Evolutionary conservation across 352 stramenopile species (phyloP).

Genomic region (Thraustochytrium striatum): DNA sequence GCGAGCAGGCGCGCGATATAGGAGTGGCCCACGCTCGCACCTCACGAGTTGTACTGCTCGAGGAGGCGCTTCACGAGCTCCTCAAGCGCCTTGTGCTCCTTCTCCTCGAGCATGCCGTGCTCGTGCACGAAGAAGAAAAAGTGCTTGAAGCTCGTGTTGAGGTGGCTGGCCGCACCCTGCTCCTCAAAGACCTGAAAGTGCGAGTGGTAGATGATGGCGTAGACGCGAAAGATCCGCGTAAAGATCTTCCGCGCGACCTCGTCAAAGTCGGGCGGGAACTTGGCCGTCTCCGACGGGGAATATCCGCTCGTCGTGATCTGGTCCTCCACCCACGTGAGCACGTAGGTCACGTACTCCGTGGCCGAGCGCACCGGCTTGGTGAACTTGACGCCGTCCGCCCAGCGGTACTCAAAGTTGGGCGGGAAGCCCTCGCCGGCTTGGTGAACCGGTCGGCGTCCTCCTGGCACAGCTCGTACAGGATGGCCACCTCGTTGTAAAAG

Average conservation of each 20-base stretch:
- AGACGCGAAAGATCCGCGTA: conserved; percentile 87
- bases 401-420: conserved; percentile 54
- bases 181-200: conserved; percentile 84
- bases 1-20: no score
- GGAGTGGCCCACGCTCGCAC: no score
- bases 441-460: conserved; percentile 67
- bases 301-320: conserved; percentile 63
- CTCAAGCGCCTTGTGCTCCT: conserved; percentile 16
- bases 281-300: not conserved
- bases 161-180: conserved; percentile 83
- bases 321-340: conserved; percentile 83
- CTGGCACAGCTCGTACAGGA: conserved; percentile 80
- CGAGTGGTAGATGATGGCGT: conserved; percentile 92
- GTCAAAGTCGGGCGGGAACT: conserved; percentile 75
- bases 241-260: conserved; percentile 85
- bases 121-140: conserved; percentile 85
- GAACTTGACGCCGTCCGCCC: conserved; percentile 38
- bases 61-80: conserved; percentile 29
- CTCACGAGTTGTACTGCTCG: conserved; percentile 19
- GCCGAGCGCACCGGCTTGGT: conserved; percentile 63
- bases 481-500: conserved; percentile 87
- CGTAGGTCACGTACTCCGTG: conserved; percentile 82
- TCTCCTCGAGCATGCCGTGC: conserved; percentile 15
- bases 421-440: conserved; percentile 28
- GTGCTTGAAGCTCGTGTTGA: conserved; percentile 97